phyloP scores from a whole-genome alignment of 345 rosid species.

The Camelina neglecta region DNA sequence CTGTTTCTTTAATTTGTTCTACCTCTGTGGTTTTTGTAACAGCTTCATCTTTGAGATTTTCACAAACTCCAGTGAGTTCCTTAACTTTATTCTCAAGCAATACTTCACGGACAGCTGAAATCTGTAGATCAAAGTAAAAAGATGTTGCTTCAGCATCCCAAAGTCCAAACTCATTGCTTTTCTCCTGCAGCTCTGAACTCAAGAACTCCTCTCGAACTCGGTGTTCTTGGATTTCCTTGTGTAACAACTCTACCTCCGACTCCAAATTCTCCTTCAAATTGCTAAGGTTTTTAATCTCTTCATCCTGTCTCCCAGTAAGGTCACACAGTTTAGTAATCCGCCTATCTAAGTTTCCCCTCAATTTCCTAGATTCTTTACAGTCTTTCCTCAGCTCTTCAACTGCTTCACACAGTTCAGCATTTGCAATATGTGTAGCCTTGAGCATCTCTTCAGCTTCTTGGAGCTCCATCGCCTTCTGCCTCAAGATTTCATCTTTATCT shows the following conservation, averaged over 20 bases:
- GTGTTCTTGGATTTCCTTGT: slow-evolving; percentile 62
- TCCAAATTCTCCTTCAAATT: slow-evolving; percentile 60
- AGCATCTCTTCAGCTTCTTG: slow-evolving; percentile 73
- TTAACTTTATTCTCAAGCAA: slow-evolving; percentile 71
- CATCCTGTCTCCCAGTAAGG: slow-evolving; percentile 52
- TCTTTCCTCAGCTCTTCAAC: slow-evolving; percentile 70
- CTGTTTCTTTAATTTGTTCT: slow-evolving; percentile 67
- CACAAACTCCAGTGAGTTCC: slow-evolving; percentile 62
- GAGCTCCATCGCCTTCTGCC: slow-evolving; percentile 63
- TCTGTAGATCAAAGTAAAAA: slow-evolving; percentile 88
- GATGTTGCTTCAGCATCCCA: slow-evolving; percentile 97
- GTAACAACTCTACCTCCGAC: slow-evolving; percentile 51
- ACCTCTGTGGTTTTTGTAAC: slow-evolving; percentile 53
- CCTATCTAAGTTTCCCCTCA: slow-evolving; percentile 51
- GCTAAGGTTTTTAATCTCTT: slow-evolving; percentile 60
- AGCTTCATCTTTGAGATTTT: slow-evolving; percentile 59
- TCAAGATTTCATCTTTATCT: slow-evolving; percentile 58
- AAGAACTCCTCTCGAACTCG: slow-evolving; percentile 70
- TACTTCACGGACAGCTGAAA: slow-evolving; percentile 74
- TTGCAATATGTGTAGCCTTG: slow-evolving; percentile 58
- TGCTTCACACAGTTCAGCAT: slow-evolving; percentile 57
- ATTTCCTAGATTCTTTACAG: slow-evolving; percentile 54
- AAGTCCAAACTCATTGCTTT: slow-evolving; percentile 77
- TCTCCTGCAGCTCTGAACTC: slow-evolving; percentile 84
- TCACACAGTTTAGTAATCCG: slow-evolving; percentile 51